These are phyloP conservation scores for Dendrobium huoshanense DNA, from an alignment of 106 monocot species.

Conservation along the genomic window DNA sequence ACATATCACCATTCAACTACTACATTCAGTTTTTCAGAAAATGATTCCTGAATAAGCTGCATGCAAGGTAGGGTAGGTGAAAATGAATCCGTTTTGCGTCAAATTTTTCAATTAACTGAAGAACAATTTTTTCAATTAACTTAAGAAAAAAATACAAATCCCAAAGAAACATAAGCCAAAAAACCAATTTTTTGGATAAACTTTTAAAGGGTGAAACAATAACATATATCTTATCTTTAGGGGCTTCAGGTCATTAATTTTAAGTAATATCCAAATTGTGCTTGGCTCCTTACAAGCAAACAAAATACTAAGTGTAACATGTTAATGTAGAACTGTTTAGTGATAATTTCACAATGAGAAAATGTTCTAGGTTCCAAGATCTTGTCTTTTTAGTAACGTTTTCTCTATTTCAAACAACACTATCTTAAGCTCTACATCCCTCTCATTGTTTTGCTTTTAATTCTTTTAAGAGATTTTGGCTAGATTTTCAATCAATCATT, in stretches of 20 bases:
- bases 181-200: neutral
- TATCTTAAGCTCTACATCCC: neutral
- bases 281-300: neutral
- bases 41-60: neutral
- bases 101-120: neutral
- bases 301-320: neutral
- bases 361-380: neutral
- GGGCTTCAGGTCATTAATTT: neutral
- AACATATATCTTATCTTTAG: neutral
- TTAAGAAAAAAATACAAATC: neutral
- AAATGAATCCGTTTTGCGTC: neutral
- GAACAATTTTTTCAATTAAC: no score
- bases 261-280: neutral
- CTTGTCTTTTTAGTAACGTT: neutral
- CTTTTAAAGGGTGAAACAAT: neutral
- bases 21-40: neutral
- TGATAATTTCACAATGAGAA: neutral
- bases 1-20: neutral
- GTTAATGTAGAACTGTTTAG: neutral
- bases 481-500: neutral
- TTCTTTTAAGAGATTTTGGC: neutral
- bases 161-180: neutral
- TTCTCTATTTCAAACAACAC: neutral
- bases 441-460: neutral
- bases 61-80: neutral